A percentile compares a stretch with the other conserved stretches of the same genome.
Evolutionary conservation across 106 monocot genomes (phyloP).

Genomic region (Phalaenopsis aphrodite): DNA sequence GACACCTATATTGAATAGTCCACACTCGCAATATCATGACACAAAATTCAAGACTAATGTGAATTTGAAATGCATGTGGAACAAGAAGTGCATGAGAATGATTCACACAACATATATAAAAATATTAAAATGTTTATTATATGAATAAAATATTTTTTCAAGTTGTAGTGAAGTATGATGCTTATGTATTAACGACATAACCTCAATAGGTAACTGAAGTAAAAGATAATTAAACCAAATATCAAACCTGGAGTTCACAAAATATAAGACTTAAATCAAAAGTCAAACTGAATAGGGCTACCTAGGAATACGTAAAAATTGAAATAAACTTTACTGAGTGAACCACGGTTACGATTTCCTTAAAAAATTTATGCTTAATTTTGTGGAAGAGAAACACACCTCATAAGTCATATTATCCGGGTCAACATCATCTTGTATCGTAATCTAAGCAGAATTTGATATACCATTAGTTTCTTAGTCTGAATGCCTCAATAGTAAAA

Average conservation of each 20-base stretch:
- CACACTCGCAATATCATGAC: too few species aligned
- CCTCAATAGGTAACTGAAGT: neutral
- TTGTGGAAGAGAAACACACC: constrained; percentile 27
- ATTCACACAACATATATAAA: too few species aligned
- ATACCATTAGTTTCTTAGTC: neutral
- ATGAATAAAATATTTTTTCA: neutral
- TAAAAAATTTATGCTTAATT: neutral
- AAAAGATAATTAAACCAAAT: neutral
- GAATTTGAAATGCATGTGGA: too few species aligned
- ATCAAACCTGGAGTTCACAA: neutral
- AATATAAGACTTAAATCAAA: neutral
- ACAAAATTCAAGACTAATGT: too few species aligned
- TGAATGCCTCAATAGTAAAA: neutral
- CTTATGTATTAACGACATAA: neutral
- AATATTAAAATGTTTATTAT: too few species aligned
- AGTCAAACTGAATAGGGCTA: neutral
- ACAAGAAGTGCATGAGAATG: too few species aligned
- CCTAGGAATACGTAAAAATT: neutral
- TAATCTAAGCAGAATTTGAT: constrained; percentile 21
- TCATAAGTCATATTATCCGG: constrained; percentile 87
- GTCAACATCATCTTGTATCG: constrained; percentile 50
- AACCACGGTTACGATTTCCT: neutral
- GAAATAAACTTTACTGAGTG: neutral
- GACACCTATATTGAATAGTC: too few species aligned
- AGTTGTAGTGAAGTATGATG: neutral